These are phyloP conservation scores for Suillus plorans DNA, from an alignment of 768 basidiomycete species.

Conservation along the genomic window DNA sequence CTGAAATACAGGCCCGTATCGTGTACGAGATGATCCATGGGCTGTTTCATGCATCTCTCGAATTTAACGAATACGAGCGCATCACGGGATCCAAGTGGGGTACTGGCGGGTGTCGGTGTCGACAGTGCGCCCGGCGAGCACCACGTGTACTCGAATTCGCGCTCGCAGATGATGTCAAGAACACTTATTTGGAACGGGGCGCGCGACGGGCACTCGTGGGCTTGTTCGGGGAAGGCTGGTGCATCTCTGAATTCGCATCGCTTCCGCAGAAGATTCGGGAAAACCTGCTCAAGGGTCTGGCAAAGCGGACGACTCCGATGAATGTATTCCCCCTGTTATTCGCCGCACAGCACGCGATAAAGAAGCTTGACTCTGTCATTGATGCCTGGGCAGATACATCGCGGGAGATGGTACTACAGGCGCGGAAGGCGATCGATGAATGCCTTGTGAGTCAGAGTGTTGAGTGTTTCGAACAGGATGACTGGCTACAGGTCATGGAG, in stretches of 20 bases:
- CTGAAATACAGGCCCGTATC: constrained; percentile 81
- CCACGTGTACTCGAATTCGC: constrained; percentile 87
- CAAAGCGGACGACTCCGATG: constrained; percentile 60
- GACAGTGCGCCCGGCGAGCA: constrained; percentile 77
- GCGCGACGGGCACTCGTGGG: constrained; percentile 76
- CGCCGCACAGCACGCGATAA: constrained; percentile 60
- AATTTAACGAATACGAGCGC: constrained; percentile 76
- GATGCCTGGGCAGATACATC: constrained; percentile 45
- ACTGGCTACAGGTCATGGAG: constrained; percentile 77
- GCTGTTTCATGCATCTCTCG: constrained; percentile 79
- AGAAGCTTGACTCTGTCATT: constrained; percentile 52
- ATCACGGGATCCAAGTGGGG: constrained; percentile 79
- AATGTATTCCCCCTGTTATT: constrained; percentile 72
- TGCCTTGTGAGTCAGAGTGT: constrained; percentile 59
- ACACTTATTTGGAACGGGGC: constrained; percentile 65
- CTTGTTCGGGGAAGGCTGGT: constrained; percentile 90
- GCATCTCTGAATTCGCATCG: constrained; percentile 73
- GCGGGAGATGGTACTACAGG: constrained; percentile 63
- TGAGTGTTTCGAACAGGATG: constrained; percentile 61
- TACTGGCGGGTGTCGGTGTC: constrained; percentile 79
- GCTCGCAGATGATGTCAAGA: constrained; percentile 71
- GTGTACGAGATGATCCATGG: constrained; percentile 90
- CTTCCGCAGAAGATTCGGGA: constrained; percentile 67
- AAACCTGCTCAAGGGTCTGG: constrained; percentile 68
- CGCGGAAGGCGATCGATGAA: constrained; percentile 62